Base-by-base conservation (phyloP, 192 early-diverging fungal genomes). In the Podila minutissima region DNA sequence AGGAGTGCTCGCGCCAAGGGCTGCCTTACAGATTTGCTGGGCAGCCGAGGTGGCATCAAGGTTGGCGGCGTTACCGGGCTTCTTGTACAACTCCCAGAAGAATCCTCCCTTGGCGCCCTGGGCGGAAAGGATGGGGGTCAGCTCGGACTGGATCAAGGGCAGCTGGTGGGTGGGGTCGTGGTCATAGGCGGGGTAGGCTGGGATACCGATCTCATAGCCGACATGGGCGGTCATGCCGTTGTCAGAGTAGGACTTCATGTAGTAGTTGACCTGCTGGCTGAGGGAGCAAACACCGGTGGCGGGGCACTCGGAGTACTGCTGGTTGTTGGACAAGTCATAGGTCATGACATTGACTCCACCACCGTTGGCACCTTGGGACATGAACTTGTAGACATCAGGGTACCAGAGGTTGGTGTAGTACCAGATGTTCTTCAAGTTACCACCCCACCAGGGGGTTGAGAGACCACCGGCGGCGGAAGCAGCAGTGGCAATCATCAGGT, bases 391-490 rank as follows among this genome's bases (percentile, higher is more conserved):
- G 22, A 68, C 19, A 28, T 81, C 77, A 20, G 77, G 71, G 71
- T 81, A 81, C 77, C 77, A 81, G 55, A 64, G 63, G 71, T 60
- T 41, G 49, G 63, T 46, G 71, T 73, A 64, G 67, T 81, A 81
- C 77, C 77, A 81, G 49, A 81, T 81, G 77, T 81, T 81, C 77
- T 81, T 81, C 46, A 81, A 66, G 67, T 81, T 81, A 22, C 77
- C 77, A 10, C 77, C 77, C 77, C 77, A 81, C 77, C 77, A 81
- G 67, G 64, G 68, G 61, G 77, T 81, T 17, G 77, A 81, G 19
- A 81, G 71, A 65, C 77, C 77, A 62, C 77, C 77, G 24, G 77
- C 77, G 28, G 77, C 77, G 2, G 77, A 81, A 22, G 77, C 65
- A 55, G 77, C 77, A 4, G 77, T 81, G 8, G 66, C 63, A 15